Evolutionary conservation across 768 basidiomycete genomes (phyloP).

Genomic region (Termitomyces bulborhizus): DNA sequence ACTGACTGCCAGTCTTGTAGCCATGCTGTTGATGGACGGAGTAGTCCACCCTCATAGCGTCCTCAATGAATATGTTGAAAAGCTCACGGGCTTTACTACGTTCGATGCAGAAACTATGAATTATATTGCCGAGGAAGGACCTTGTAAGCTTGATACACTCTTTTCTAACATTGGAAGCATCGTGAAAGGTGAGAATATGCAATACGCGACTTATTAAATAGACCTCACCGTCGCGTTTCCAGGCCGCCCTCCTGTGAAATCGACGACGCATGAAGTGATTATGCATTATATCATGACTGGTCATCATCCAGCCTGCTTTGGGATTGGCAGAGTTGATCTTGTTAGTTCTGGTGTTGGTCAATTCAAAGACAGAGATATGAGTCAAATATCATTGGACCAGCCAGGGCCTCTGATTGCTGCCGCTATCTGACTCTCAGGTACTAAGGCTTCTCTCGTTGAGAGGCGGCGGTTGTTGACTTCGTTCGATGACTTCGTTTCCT

Average conservation of each 20-base stretch:
- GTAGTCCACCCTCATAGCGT: no score
- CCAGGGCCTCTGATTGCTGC: not conserved
- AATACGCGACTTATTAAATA: not conserved
- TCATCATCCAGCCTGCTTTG: not conserved
- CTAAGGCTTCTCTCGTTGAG: no score
- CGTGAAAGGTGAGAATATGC: not conserved
- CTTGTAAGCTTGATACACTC: not conserved
- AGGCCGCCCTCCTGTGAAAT: not conserved
- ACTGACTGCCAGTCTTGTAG: no score
- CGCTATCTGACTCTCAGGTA: not conserved
- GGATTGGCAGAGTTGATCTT: not conserved
- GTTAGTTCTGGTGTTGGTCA: not conserved
- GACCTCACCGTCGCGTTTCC: not conserved
- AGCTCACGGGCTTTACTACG: not conserved
- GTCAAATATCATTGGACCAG: conserved; percentile 1
- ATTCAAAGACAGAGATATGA: not conserved
- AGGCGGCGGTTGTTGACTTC: not conserved
- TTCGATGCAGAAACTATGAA: not conserved
- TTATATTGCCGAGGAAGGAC: not conserved
- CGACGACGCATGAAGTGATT: not conserved
- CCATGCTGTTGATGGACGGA: no score
- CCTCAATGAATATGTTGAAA: not conserved
- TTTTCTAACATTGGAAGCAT: not conserved
- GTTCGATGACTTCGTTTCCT: not conserved
- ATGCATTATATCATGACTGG: conserved; percentile 2